Percentiles rank a stretch among this genome's conserved stretches.
These are phyloP conservation scores for Blastocystis sp. DNA, from an alignment of 352 stramenopile genomes.

Conservation along the genomic window DNA sequence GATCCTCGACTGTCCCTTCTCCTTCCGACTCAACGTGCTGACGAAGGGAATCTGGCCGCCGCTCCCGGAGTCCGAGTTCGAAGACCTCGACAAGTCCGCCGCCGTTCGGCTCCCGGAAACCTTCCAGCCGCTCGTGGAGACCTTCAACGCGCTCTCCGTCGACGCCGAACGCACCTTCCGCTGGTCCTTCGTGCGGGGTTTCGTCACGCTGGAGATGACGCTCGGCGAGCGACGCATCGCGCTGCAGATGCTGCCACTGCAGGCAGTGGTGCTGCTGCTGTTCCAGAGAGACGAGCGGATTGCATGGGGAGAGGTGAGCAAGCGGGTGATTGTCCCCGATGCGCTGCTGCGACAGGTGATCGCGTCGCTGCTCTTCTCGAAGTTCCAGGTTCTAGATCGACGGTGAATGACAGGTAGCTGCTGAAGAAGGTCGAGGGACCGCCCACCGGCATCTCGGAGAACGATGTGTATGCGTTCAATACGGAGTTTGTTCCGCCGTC, in stretches of 20 bases:
- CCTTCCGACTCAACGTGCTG: not conserved
- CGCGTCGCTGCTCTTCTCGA: not conserved
- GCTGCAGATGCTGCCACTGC: constrained; percentile 9
- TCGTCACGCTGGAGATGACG: not conserved
- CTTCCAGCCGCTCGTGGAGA: not conserved
- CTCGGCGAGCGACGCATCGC: not conserved
- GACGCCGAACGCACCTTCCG: not conserved
- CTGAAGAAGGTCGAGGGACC: not conserved
- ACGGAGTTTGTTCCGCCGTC: not conserved
- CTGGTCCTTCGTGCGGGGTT: constrained; percentile 24
- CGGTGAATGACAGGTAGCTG: not conserved
- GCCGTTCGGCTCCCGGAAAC: not conserved
- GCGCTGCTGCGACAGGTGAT: not conserved
- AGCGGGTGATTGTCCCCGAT: not conserved
- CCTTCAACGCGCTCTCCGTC: not conserved
- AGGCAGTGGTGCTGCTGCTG: not conserved
- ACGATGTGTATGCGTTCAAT: not conserved
- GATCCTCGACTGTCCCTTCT: not conserved
- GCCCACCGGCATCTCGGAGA: not conserved
- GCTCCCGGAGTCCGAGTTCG: not conserved
- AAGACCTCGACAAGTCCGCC: not conserved
- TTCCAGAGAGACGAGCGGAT: not conserved
- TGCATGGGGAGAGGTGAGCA: not conserved
- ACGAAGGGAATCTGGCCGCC: not conserved
- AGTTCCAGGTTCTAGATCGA: not conserved